Percentiles rank a stretch among this genome's conserved stretches.
Evolutionary conservation across 1,284 basidiomycete species (phyloP).

Genomic region (Paramarasmius palmivorus): DNA sequence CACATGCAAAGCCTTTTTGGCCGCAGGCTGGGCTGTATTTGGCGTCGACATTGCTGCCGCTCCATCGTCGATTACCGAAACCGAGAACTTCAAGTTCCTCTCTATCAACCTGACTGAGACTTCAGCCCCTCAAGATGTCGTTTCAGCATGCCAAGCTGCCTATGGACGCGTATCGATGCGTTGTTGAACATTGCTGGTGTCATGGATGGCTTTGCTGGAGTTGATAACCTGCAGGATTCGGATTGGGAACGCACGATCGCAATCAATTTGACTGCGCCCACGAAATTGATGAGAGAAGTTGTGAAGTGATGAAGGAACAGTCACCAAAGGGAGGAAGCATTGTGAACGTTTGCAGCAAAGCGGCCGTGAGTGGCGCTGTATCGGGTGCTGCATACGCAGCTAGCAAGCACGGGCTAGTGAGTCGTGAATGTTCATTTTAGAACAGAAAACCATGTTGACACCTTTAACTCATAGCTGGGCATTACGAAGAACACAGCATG

Average conservation of each 20-base stretch:
- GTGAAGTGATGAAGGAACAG: conserved; percentile 19
- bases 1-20: conserved; percentile 28
- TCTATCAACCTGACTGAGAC: conserved; percentile 14
- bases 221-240: conserved; percentile 14
- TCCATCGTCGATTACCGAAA: not conserved
- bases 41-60: conserved; percentile 16
- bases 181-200: conserved; percentile 20
- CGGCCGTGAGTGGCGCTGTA: conserved; percentile 15
- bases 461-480: conserved; percentile 5
- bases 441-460: no score
- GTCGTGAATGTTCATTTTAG: conserved; percentile 1
- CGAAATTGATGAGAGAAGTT: conserved; percentile 19
- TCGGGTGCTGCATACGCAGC: conserved; percentile 20
- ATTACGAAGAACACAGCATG: conserved; percentile 22
- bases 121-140: conserved; percentile 13
- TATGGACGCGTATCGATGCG: conserved; percentile 17
- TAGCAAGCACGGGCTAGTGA: conserved; percentile 19
- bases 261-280: conserved; percentile 18
- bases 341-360: conserved; percentile 21
- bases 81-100: conserved; percentile 12
- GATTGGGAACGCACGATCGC: conserved; percentile 17
- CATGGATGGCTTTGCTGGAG: conserved; percentile 14
- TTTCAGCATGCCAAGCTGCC: conserved; percentile 8
- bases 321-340: conserved; percentile 18
- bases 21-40: conserved; percentile 16